Evolutionary conservation across 2,329 filamentous ascomycete species (phyloP), one percentile per base, ranked within the genome.

Genomic region (Fusarium sp.): DNA sequence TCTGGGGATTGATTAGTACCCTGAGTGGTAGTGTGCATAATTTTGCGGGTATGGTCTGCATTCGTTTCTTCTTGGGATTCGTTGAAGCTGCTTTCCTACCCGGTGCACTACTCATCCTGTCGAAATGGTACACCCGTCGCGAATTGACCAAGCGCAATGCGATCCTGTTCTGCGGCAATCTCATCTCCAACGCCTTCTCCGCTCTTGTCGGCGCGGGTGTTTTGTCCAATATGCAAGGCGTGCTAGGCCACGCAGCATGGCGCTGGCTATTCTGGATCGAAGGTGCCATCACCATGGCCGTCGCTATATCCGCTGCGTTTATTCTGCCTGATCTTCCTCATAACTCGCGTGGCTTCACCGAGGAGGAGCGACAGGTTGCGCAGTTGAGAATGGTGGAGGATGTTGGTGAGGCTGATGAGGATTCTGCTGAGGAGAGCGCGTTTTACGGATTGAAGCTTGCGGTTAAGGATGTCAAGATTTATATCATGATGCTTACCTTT

Each of bases 11-110:
- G 25, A 83, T 90, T 42, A 89, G 87, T 6, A 89, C 85, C 0
- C 78, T 87, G 13, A 88, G 84, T 0, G 88, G 87, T 16, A 79
- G 81, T 23, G 84, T 83, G 1, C 77, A 83, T 14, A 84, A 80
- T 72, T 90, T 88, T 64, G 79, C 79, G 7, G 84, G 84, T 66
- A 83, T 90, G 79, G 82, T 90, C 4, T 76, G 81, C 12, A 82
- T 84, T 28, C 85, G 88, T 7, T 89, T 90, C 76, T 84, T 89
- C 71, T 78, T 90, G 0, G 88, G 88, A 6, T 88, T 89, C 63
- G 79, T 89, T 51, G 88, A 90, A 76, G 89, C 89, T 0, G 88
- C 88, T 2, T 90, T 90, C 76, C 80, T 90, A 26, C 89, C 89
- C 0, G 89, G 89, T 43, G 87, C 87, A 0, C 81, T 91, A 13